Conservation (phyloP, 2,329 filamentous ascomycete genomes). For the Microsporum canis region DNA sequence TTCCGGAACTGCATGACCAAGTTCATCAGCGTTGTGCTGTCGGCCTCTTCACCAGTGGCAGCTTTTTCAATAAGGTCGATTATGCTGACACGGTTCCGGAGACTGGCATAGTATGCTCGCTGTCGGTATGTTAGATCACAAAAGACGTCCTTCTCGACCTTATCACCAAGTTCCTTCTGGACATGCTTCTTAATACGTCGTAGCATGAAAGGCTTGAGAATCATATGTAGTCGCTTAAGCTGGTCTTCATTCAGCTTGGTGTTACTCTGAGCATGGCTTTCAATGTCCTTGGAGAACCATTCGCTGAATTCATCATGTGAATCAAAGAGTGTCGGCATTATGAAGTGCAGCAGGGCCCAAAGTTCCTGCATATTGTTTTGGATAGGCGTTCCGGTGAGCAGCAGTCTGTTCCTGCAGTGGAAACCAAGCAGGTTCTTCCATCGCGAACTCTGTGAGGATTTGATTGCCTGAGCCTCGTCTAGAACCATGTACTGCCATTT, state of each 20-base stretch:
- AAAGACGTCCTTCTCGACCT: conserved; percentile 93
- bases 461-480: conserved; percentile 91
- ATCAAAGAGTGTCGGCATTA: conserved; percentile 94
- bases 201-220: conserved; percentile 98
- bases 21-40: conserved; percentile 96
- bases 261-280: conserved; percentile 96
- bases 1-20: conserved; percentile 99
- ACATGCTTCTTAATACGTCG: conserved; percentile 99
- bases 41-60: conserved; percentile 83
- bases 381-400: conserved; percentile 87
- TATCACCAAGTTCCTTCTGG: conserved; percentile 96
- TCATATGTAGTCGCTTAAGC: conserved; percentile 94
- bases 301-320: conserved; percentile 44
- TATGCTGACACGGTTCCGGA: conserved; percentile 95
- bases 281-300: conserved; percentile 55
- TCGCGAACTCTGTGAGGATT: conserved; percentile 86
- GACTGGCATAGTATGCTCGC: conserved; percentile 79
- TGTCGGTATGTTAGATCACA: conserved; percentile 95
- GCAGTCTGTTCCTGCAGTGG: conserved; percentile 96
- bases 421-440: conserved; percentile 78
- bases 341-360: conserved; percentile 83
- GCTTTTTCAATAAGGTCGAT: conserved; percentile 98
- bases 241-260: conserved; percentile 99
- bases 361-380: conserved; percentile 92
- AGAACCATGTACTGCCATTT: conserved; percentile 72